Conservation (phyloP, 2,329 filamentous ascomycete species). For the Penicillium sp. region DNA sequence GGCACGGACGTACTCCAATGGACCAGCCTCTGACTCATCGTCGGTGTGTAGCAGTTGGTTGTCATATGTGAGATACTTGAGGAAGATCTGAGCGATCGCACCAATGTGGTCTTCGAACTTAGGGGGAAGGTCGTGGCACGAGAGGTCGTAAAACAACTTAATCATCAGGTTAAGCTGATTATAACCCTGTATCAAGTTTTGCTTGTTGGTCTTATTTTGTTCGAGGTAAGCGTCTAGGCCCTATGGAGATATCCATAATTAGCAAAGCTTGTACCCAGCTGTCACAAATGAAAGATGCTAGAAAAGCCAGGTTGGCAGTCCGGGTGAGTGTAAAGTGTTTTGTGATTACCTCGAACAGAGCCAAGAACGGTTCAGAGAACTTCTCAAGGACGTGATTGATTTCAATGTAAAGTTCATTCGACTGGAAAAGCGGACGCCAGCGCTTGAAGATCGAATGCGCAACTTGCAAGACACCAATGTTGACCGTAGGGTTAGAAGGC, state of each 20-base stretch:
- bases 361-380: conserved; percentile 82
- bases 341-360: conserved; percentile 68
- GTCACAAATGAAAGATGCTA: neutral
- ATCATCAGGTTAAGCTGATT: conserved; percentile 84
- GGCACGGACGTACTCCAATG: conserved; percentile 83
- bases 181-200: conserved; percentile 74
- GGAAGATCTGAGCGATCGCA: conserved; percentile 74
- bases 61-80: conserved; percentile 91
- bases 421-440: conserved; percentile 92
- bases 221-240: conserved; percentile 61
- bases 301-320: neutral
- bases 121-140: conserved; percentile 93
- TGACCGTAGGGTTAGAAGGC: conserved; percentile 76
- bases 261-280: conserved; percentile 7
- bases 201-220: conserved; percentile 73
- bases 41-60: conserved; percentile 80
- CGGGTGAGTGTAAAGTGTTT: neutral
- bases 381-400: conserved; percentile 91
- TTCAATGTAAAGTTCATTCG: conserved; percentile 88
- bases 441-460: conserved; percentile 97
- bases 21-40: conserved; percentile 85
- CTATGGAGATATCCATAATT: conserved; percentile 31
- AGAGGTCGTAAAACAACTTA: conserved; percentile 93
- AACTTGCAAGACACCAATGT: conserved; percentile 93
- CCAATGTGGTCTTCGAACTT: conserved; percentile 88